Evolutionary conservation across 78 protist species (phyloP), one percentile per base, ranked within the genome.

Genomic region (Dictyostelium intermedium): DNA sequence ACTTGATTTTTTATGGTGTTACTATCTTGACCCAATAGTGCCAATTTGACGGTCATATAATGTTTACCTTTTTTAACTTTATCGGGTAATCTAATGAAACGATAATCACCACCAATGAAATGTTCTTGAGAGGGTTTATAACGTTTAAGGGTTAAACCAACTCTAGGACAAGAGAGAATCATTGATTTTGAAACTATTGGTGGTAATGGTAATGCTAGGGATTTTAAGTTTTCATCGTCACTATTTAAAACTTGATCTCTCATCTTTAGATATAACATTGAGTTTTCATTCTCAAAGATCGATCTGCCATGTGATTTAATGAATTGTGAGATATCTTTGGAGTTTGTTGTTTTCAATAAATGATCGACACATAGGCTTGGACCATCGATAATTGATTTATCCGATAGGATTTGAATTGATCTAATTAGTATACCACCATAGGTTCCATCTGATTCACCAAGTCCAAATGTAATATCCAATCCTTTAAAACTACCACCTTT

Each of bases 31-130:
- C 82, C 87, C 20, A 61, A 18, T 6, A 43, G 6, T 7, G 32
- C n/a, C 14, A 80, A 20, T 23, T 84, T 56, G 27, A 66, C 35
- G 72, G 32, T 69, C 94, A 89, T 89, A 41, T 89, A 80, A 39
- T 74, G 82, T 66, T 89, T 89, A 5, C 94, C 94, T 41, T 89
- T 89, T 34, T 89, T 89, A 30, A 89, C 41, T 41, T 89, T 80
- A n/a, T 78, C 87, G 1, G 94, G 94, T 34, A 80, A 50, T 32
- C 94, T 11, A 32, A 89, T 20, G 50, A 32, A 89, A 43, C 94
- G 50, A 79, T 89, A 89, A 43, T 78, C 74, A 2, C 82, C 63
- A 18, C 74, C 84, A 69, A 89, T 35, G 73, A 37, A 89, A 27
- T 32, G 70, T 14, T 89, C 87, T 50, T 34, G 47, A 25, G 23